These are phyloP conservation scores for Ogataea paraovalis DNA, from an alignment of 805 yeast species.

Conservation along the genomic window DNA sequence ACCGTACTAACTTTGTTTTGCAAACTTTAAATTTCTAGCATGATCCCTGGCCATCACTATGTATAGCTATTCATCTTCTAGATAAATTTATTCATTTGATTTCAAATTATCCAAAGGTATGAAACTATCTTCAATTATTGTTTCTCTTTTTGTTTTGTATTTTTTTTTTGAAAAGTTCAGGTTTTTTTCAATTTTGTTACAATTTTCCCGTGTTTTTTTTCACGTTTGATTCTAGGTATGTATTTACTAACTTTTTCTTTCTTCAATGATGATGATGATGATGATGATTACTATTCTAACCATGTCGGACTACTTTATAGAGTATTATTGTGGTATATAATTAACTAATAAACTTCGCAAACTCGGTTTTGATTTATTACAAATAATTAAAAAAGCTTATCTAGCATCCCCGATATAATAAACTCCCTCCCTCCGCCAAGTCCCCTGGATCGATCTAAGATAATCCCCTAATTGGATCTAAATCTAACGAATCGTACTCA, in stretches of 20 bases:
- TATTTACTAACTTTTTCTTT: not conserved
- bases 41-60: not conserved
- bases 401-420: too few relatives aligned
- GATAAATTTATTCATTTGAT: too few relatives aligned
- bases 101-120: too few relatives aligned
- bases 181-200: not conserved
- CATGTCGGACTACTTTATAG: too few relatives aligned
- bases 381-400: too few relatives aligned
- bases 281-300: too few relatives aligned
- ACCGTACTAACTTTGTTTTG: not conserved
- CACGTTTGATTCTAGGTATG: not conserved
- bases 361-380: not conserved
- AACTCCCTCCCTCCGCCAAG: too few relatives aligned
- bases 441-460: too few relatives aligned
- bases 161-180: not conserved
- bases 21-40: too few relatives aligned
- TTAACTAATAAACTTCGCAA: not conserved
- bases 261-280: too few relatives aligned
- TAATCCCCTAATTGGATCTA: not conserved
- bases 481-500: slow-evolving; percentile 19
- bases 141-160: too few relatives aligned
- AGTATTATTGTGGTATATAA: not conserved
- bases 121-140: too few relatives aligned
- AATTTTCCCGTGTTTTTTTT: not conserved
- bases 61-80: not conserved